Conservation (phyloP, 1,284 basidiomycete species). For the Leucoagaricus sp. region DNA sequence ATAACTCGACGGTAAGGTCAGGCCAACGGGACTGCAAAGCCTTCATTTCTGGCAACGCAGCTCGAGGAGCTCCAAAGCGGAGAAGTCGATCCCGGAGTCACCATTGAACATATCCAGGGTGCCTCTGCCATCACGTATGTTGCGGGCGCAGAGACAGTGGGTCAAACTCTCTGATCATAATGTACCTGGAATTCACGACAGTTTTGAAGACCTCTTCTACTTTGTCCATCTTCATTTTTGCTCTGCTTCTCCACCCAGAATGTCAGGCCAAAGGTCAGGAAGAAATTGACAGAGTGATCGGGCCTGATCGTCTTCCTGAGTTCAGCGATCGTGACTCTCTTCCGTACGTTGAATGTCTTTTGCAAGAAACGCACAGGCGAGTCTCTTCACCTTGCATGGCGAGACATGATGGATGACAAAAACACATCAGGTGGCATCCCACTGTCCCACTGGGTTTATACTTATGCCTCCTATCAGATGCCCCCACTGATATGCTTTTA, state of each 20-base stretch:
- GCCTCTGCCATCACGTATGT: no score
- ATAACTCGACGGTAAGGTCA: no score
- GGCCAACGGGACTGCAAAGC: no score
- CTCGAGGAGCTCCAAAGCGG: no score
- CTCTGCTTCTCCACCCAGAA: constrained; percentile 37
- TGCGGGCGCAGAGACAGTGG: no score
- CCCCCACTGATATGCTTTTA: constrained; percentile 12
- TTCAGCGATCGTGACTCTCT: constrained; percentile 42
- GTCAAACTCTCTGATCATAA: no score
- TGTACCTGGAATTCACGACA: no score
- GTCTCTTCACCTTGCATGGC: background rate
- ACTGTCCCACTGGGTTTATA: constrained; percentile 41
- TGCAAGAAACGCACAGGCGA: constrained; percentile 45
- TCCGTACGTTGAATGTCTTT: constrained; percentile 43
- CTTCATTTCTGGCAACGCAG: no score
- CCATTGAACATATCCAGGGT: no score
- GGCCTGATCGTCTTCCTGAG: constrained; percentile 45
- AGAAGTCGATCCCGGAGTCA: no score
- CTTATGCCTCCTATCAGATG: constrained; percentile 41
- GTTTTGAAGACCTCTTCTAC: no score
- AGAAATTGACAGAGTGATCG: constrained; percentile 45
- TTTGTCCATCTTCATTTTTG: no score
- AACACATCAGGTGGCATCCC: constrained; percentile 36
- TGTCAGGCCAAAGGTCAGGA: constrained; percentile 42
- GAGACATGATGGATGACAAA: background rate